Conservation (phyloP, 75 land plant species). For the Picea sitchensis region DNA sequence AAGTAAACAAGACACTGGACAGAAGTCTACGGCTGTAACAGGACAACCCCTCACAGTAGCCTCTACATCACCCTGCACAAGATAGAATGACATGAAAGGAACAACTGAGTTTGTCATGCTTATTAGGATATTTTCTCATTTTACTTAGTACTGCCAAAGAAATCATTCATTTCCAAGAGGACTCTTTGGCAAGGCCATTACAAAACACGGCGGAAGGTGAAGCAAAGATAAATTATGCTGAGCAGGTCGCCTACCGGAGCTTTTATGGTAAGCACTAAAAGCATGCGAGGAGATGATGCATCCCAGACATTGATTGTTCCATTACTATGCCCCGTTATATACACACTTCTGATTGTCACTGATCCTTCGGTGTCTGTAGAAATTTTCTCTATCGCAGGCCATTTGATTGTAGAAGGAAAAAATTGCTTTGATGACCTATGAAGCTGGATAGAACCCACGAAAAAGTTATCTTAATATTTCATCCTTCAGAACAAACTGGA, state of each 20-base stretch:
- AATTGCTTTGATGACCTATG: constrained; percentile 20
- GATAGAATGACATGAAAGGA: background rate
- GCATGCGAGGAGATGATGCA: constrained; percentile 54
- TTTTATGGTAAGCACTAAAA: constrained; percentile 44
- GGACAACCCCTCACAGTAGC: constrained; percentile 34
- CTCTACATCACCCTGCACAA: constrained; percentile 38
- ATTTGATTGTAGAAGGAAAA: constrained; percentile 34
- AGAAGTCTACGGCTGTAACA: constrained; percentile 60
- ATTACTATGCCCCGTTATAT: constrained; percentile 70
- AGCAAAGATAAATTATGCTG: background rate
- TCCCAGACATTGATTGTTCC: constrained; percentile 87
- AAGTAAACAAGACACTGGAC: constrained; percentile 45
- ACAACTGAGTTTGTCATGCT: background rate
- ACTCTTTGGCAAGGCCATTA: background rate
- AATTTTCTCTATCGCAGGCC: constrained; percentile 19
- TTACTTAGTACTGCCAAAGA: background rate
- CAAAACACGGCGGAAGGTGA: background rate
- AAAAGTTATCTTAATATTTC: background rate
- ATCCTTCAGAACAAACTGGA: background rate
- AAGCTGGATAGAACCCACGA: constrained; percentile 26
- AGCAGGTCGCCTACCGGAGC: constrained; percentile 45
- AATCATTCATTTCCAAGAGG: background rate
- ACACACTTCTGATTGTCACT: constrained; percentile 38
- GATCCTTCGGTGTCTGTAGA: constrained; percentile 17
- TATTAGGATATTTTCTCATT: background rate